phyloP scores from a whole-genome alignment of 768 basidiomycete genomes.

The Pleurotus djamor region DNA sequence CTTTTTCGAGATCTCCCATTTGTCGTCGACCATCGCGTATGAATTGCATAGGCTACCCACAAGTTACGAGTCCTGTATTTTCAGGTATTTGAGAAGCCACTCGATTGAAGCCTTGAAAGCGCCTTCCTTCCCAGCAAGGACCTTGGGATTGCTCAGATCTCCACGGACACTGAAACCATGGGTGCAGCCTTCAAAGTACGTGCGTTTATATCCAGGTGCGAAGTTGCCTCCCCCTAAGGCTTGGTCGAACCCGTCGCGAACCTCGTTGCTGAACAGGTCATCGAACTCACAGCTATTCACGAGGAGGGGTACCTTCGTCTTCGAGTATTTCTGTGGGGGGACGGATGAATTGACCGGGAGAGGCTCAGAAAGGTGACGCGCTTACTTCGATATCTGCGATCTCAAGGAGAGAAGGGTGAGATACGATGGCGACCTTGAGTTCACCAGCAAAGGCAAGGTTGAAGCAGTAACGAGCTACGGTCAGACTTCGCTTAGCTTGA shows the following conservation, averaged over 20 bases:
- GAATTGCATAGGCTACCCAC: too few species aligned
- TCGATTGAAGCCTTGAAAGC: slow-evolving; percentile 56
- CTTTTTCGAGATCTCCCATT: too few species aligned
- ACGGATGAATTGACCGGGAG: neutral
- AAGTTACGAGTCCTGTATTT: too few species aligned
- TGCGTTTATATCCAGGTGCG: slow-evolving; percentile 46
- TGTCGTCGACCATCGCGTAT: too few species aligned
- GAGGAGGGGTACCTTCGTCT: slow-evolving; percentile 53
- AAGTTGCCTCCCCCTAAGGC: slow-evolving; percentile 46
- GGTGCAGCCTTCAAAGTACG: slow-evolving; percentile 42
- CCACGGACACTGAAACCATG: slow-evolving; percentile 58
- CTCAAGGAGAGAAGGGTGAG: slow-evolving; percentile 65
- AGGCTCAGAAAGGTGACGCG: neutral
- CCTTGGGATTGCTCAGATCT: slow-evolving; percentile 43
- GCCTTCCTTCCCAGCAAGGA: slow-evolving; percentile 64
- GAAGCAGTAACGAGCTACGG: slow-evolving; percentile 52
- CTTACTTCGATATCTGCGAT: slow-evolving; percentile 60
- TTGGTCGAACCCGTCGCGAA: slow-evolving; percentile 42
- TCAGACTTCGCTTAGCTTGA: neutral
- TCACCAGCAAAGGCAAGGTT: slow-evolving; percentile 58
- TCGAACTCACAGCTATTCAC: slow-evolving; percentile 67
- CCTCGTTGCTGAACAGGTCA: slow-evolving; percentile 43
- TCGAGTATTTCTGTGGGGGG: slow-evolving; percentile 42
- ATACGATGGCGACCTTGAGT: slow-evolving; percentile 43
- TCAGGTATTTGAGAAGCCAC: slow-evolving; percentile 42